Evolutionary conservation across 352 stramenopile species (phyloP), one percentile per base, ranked within the genome.

Genomic region (Globisporangium orthogonon): DNA sequence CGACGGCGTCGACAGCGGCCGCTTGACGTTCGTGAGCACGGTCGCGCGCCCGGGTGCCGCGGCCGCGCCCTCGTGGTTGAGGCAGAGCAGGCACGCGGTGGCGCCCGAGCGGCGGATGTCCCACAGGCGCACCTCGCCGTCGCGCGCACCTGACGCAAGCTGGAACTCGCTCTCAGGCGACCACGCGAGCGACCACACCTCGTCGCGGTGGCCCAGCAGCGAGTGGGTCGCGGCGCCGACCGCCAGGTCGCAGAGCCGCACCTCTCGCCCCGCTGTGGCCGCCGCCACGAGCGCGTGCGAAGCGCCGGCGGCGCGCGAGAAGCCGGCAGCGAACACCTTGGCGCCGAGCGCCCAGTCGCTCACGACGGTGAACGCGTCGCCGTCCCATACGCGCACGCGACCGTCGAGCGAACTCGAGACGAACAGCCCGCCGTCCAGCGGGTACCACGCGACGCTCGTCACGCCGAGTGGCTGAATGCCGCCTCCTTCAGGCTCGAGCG

Each of bases 401-500:
- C 72, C 67, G 52, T 94, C 85, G 29, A 94, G 67, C 0, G 73
- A 78, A n/a, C 74, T 82, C 7, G 83, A 80, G 23, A 95, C 73
- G 49, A 89, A 94, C 18, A 96, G 56, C 0, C 87, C 87, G 4
- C 66, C 81, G 60, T 96, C 87, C 5, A 93, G 67, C 1, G 86
- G 85, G 58, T 92, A 96, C 87, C 87, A 96, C 45, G 91, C 76
- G n/a, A 96, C 78, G 46, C 73, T 71, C 18, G 83, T 83, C 35
- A 95, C 66, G 43, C 83, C 83, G n/a, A 77, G 82, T 46, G 78
- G 75, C 31, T 1, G 23, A 83, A 48, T 4, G 15, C 28, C 50
- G 41, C 13, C 54, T 35, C 18, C 58, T 52, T 23, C 44, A 23
- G 23, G 23, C 23, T 51, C 43, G 56, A 52, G 54, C 54, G 69